Percentiles rank a stretch among this genome's conserved stretches.
phyloP scores from a whole-genome alignment of 768 basidiomycete genomes.

The Auricularia auricula-judae region DNA sequence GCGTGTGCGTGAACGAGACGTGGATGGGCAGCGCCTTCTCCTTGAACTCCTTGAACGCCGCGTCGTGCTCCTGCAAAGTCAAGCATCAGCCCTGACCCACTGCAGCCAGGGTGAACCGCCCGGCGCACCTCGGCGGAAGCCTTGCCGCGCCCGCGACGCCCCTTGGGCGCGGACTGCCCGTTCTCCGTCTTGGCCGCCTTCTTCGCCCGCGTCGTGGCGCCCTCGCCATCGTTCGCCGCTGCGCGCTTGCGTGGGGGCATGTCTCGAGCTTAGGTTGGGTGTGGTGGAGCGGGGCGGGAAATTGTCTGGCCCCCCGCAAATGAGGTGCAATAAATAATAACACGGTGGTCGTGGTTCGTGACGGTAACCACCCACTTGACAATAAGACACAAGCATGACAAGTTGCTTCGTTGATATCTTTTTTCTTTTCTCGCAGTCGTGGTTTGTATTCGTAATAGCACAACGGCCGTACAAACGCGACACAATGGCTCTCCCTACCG shows the following conservation, averaged over 20 bases:
- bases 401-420: too few species aligned
- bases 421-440: too few species aligned
- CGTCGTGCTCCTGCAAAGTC: slow-evolving; percentile 29
- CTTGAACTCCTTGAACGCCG: slow-evolving; percentile 34
- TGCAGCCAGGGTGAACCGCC: neutral
- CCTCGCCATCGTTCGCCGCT: slow-evolving; percentile 22
- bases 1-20: slow-evolving; percentile 55
- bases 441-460: too few species aligned
- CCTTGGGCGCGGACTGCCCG: slow-evolving; percentile 19
- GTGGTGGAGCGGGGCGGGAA: neutral
- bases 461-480: too few species aligned
- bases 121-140: slow-evolving; percentile 32
- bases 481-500: too few species aligned
- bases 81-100: neutral
- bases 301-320: too few species aligned
- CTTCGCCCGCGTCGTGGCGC: slow-evolving; percentile 31
- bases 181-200: slow-evolving; percentile 40
- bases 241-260: slow-evolving; percentile 27
- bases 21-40: slow-evolving; percentile 60
- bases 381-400: too few species aligned
- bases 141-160: slow-evolving; percentile 5
- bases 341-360: too few species aligned
- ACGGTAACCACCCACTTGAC: too few species aligned
- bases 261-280: neutral
- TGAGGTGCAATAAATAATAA: too few species aligned